Conservation (phyloP, 2,329 filamentous ascomycete genomes). For the Alternaria sp. region DNA sequence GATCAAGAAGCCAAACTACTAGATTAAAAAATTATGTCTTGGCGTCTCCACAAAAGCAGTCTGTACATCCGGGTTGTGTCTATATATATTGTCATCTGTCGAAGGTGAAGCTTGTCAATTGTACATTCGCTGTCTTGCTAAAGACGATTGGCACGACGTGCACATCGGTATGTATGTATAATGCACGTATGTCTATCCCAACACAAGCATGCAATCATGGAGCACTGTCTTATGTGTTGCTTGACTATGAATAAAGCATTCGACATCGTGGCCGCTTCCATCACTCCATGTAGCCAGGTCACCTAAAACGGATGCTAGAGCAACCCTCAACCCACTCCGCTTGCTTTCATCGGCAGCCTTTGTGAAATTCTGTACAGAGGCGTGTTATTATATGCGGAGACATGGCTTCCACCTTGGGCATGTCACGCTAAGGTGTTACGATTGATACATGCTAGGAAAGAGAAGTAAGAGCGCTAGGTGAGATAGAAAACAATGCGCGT, state of each 20-base stretch:
- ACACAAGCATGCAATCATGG: neutral
- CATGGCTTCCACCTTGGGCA: neutral
- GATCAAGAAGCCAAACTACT: constrained; percentile 1
- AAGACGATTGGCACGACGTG: neutral
- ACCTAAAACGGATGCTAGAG: constrained; percentile 39
- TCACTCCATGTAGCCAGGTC: constrained; percentile 21
- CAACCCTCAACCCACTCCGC: constrained; percentile 11
- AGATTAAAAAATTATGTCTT: neutral
- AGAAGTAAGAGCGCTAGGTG: constrained; percentile 13
- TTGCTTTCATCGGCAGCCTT: constrained; percentile 10
- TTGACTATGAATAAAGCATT: constrained; percentile 13
- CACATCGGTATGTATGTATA: neutral
- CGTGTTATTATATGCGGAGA: constrained; percentile 14
- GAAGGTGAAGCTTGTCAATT: neutral
- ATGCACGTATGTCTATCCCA: neutral
- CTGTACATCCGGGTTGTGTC: neutral
- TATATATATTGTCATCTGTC: neutral
- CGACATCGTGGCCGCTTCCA: constrained; percentile 34
- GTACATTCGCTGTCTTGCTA: neutral
- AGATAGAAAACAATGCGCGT: constrained; percentile 14
- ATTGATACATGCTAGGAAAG: constrained; percentile 9
- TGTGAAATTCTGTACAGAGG: constrained; percentile 1
- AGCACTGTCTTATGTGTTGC: neutral
- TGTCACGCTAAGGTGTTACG: neutral
- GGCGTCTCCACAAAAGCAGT: constrained; percentile 3